Percentiles rank a stretch among this genome's conserved stretches.
These are phyloP conservation scores for Saxophila tyrrhenica DNA, from an alignment of 495 filamentous ascomycete species.

Conservation along the genomic window DNA sequence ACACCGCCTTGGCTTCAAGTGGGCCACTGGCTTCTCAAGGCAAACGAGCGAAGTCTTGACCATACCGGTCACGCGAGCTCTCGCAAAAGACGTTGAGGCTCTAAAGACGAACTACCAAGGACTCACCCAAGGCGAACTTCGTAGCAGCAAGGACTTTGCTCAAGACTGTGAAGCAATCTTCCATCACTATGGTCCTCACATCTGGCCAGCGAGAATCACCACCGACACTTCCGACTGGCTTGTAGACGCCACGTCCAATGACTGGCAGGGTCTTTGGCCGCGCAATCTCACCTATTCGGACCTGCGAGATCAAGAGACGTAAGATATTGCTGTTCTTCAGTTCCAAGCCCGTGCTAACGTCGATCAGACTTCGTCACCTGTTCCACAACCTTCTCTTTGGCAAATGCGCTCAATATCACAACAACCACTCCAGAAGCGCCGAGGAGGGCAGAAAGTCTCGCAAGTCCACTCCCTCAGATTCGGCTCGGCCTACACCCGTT, in stretches of 20 bases:
- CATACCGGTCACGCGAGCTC: neutral
- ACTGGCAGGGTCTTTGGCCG: neutral
- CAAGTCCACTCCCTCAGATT: no score
- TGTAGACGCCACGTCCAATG: neutral
- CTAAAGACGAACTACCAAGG: neutral
- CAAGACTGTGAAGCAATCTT: neutral
- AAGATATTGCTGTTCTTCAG: neutral
- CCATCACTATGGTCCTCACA: neutral
- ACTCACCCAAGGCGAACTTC: neutral
- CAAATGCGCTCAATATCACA: neutral
- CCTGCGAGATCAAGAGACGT: neutral
- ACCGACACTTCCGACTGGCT: neutral
- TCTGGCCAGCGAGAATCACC: neutral
- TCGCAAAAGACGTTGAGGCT: neutral
- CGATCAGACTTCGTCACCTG: neutral
- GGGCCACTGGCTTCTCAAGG: neutral
- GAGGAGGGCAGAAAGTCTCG: no score
- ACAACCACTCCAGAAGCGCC: neutral
- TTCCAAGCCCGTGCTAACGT: neutral
- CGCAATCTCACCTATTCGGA: neutral
- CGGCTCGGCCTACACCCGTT: no score
- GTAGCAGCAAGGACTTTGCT: neutral
- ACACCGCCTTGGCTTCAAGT: neutral
- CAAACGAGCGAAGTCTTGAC: neutral
- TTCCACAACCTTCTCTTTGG: neutral